These are phyloP conservation scores for Erigeron philadelphicus DNA, from an alignment of 140 eudicot species.

Conservation along the genomic window DNA sequence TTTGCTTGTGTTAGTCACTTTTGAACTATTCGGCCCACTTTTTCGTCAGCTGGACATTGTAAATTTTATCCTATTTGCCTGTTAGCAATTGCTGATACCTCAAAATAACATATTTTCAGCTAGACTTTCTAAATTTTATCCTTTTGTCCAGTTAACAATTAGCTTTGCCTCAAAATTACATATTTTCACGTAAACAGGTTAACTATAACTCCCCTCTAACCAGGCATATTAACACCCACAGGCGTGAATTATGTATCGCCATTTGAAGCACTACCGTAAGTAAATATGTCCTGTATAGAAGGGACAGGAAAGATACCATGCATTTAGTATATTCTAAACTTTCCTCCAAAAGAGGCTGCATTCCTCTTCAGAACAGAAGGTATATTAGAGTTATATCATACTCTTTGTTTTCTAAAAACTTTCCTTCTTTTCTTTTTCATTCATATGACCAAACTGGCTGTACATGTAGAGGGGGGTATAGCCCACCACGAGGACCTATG, in stretches of 20 bases:
- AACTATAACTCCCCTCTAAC: background rate
- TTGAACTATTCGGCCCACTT: too few species aligned
- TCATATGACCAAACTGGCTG: constrained; percentile 80
- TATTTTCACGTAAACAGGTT: background rate
- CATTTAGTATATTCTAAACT: constrained; percentile 42
- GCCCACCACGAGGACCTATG: constrained; percentile 49
- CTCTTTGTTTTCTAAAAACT: constrained; percentile 15
- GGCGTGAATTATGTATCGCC: background rate
- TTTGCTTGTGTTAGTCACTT: too few species aligned
- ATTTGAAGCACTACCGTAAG: background rate
- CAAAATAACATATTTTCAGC: background rate
- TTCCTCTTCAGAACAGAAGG: constrained; percentile 41
- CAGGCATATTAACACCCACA: background rate
- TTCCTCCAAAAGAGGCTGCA: constrained; percentile 45
- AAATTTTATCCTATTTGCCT: too few species aligned
- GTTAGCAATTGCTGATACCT: too few species aligned
- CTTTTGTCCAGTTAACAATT: background rate
- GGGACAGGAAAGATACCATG: background rate
- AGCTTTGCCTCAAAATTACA: background rate
- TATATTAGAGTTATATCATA: constrained; percentile 30
- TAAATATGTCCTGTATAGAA: constrained; percentile 8
- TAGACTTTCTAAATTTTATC: background rate
- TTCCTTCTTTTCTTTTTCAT: constrained; percentile 31
- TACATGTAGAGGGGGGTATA: constrained; percentile 70
- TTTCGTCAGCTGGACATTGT: too few species aligned